Base-by-base conservation (phyloP, 1,139 yeast species). In the Geotrichum australiense region DNA sequence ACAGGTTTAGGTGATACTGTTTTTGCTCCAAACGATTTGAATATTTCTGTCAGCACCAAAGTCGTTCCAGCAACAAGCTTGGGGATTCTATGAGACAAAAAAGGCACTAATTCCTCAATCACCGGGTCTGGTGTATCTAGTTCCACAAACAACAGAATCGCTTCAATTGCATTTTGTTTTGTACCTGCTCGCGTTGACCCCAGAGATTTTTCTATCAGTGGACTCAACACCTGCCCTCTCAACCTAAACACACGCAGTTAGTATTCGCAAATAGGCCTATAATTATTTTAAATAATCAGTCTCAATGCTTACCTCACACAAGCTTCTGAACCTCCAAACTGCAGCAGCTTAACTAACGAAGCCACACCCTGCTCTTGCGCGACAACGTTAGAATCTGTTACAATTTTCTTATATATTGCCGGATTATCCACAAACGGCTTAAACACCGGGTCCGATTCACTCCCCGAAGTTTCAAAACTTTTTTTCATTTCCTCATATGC, bases 351-450 rank as follows among this genome's bases (percentile, higher is more conserved):
- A 11, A 63, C 62, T 20, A 84, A 61, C 4, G 83, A 70, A 10
- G 66, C 61, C 28, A 86, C 66, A 10, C 87, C 97, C 0, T 82
- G 66, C 57, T 91, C 97, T 53, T 87, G 95, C 0, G 98, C 96
- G 18, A 84, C 94, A 12, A 87, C 96, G 59, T 91, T 91, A 32
- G 81, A 61, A 58, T 91, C 99, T 5, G 74, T 69, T 8, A 82
- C 76, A 28, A 79, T 71, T 52, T 70, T 72, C 52, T 73, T 78
- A 52, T 78, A 63, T 4, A 54, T 41, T 11, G 75, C 80, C 1
- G 79, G 73, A 45, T 71, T 72, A 19, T 60, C 57, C 42, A 71
- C 51, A 56, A 74, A 78, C 2, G 65, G 64, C 14, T 62, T 61
- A 52, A 78, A 76, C 36, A 78, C 71, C 2, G 69, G 71, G 49